Base-by-base conservation (phyloP, 2,329 filamentous ascomycete species). In the Blastomyces percursus region DNA sequence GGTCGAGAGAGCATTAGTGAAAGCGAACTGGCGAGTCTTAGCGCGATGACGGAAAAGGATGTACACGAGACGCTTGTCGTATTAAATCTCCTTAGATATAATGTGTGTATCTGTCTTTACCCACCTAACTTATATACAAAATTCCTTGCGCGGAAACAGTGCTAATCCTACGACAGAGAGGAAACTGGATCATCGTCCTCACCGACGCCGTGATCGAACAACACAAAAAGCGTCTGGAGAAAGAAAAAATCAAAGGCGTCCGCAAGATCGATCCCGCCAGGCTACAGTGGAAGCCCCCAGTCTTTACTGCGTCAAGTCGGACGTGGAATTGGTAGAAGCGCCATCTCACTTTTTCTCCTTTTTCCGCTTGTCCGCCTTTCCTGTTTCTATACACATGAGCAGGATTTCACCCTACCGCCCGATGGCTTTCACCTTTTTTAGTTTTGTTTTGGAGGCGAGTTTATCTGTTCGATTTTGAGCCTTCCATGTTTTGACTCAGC, bases 31-130 rank as follows among this genome's bases (percentile, higher is more conserved):
- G 92, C 91, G 0, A 80, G 83, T 6, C 76, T 85, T 42, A 85
- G 94, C 9, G 89, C 92, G 2, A 97, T 99, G 93, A 97, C 93
- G n/a, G 92, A 91, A 6, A 91, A 91, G 70, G 94, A 99, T 73
- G 93, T 99, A 16, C 86, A 97, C 74, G 91, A 96, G 74, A 97
- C 94, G 0, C 77, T 99, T 60, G 91, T 96, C 73, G 92, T 92
- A 62, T 80, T 96, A 64, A 94, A 93, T 73, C 96, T 99, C 90
- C 84, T 97, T 72, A 84, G 94, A 55, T 97, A 97, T 73, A 91
- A 92, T 70, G 80, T 82, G 75, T 70, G 79, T 74, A 40, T 35
- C 21, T 24, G 24, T 44, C 30, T 40, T 51, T 42, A 21, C 27
- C 40, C 19, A 44, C 38, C 14, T 60, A 21, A 24, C 38, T 16